Conservation (phyloP, 352 stramenopile genomes). For the Globisporangium lucens region DNA sequence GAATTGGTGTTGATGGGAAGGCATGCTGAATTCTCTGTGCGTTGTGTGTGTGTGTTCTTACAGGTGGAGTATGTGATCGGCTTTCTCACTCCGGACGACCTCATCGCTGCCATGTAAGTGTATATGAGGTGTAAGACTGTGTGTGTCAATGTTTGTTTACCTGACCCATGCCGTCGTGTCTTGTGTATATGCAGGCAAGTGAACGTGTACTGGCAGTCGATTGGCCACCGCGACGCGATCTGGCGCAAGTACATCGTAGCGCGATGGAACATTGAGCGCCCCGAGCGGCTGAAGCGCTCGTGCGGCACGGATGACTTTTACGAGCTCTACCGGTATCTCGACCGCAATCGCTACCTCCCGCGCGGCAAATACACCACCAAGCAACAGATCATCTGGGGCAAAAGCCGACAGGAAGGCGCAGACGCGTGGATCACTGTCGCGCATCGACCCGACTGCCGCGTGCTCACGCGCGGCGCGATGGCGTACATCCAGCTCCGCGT, state of each 20-base stretch:
- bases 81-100: conserved; percentile 52
- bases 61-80: conserved; percentile 48
- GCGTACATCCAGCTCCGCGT: conserved; percentile 65
- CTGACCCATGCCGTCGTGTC: too few species aligned
- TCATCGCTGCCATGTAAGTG: conserved; percentile 47
- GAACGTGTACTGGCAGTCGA: conserved; percentile 45
- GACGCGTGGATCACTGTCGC: conserved; percentile 75
- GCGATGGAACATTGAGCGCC: conserved; percentile 48
- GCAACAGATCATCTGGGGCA: conserved; percentile 69
- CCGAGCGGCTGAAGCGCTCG: conserved; percentile 40
- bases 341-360: conserved; percentile 51
- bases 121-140: neutral
- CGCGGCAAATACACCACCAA: conserved; percentile 65
- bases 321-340: conserved; percentile 62
- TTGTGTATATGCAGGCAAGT: conserved; percentile 34
- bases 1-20: neutral
- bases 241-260: conserved; percentile 46
- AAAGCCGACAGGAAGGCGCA: conserved; percentile 53
- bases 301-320: conserved; percentile 47
- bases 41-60: neutral
- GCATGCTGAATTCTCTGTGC: neutral
- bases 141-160: neutral
- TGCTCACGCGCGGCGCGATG: conserved; percentile 25
- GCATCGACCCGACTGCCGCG: conserved; percentile 64
- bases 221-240: conserved; percentile 48